Conservation (phyloP, 2,329 filamentous ascomycete species). For the Ophiostoma tasmaniense region DNA sequence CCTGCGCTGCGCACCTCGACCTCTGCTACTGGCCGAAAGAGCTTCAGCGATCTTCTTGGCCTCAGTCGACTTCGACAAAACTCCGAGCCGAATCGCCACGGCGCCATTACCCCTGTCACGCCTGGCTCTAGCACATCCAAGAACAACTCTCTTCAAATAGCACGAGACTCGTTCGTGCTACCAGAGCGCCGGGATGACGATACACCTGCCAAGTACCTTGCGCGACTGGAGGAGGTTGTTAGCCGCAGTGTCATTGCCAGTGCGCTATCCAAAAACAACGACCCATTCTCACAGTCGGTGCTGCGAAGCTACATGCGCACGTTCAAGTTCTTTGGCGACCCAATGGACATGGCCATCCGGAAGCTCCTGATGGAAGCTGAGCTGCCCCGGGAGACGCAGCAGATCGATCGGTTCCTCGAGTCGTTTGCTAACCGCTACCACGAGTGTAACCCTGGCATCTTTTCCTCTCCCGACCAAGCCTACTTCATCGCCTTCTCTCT, state of each 20-base stretch:
- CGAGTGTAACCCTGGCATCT: conserved; percentile 96
- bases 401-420: conserved; percentile 90
- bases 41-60: conserved; percentile 81
- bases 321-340: conserved; percentile 92
- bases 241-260: conserved; percentile 77
- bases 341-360: conserved; percentile 94
- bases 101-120: conserved; percentile 59
- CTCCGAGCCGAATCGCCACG: conserved; percentile 61
- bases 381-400: conserved; percentile 92
- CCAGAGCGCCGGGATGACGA: conserved; percentile 81
- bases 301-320: conserved; percentile 90
- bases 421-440: conserved; percentile 95
- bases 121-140: conserved; percentile 66
- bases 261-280: conserved; percentile 74
- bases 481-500: conserved; percentile 97
- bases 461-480: conserved; percentile 82
- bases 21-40: conserved; percentile 75
- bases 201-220: conserved; percentile 80
- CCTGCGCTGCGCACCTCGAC: conserved; percentile 68
- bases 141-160: conserved; percentile 71
- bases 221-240: conserved; percentile 70
- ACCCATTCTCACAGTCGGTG: conserved; percentile 74
- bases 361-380: conserved; percentile 96
- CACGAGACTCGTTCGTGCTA: conserved; percentile 60
- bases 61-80: conserved; percentile 73